Evolutionary conservation across 345 rosid genomes (phyloP), one percentile per base, ranked within the genome.

Genomic region (Citrus hindsii): DNA sequence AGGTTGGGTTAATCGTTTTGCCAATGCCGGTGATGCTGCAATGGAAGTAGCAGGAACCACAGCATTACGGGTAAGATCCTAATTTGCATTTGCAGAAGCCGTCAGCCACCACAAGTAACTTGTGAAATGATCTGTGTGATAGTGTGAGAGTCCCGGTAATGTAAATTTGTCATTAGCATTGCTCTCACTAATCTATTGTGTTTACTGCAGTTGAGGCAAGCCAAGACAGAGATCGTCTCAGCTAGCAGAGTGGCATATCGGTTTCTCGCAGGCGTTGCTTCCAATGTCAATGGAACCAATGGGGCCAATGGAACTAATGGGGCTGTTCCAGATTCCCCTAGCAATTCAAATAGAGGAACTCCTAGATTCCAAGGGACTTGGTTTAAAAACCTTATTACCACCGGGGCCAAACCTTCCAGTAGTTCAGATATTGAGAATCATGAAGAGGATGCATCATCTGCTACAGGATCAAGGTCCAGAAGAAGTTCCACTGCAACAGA

Each of bases 1-100:
- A 97, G 99, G 94, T 84, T 97, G 99, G 99, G 95, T 94, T 51
- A 94, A 97, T 88, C 96, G 98, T 25, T 97, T 94, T 92, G 98
- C 99, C 19, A 82, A 92, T 82, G 98, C 98, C 76, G 99, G 98
- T 9, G 96, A 94, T 79, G 83, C 97, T 73, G 98, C 98, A 40
- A 76, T 90, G 78, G 98, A 92, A 85, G 94, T 94, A 58, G 98
- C 98, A 18, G 98, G 87, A 87, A 91, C 74, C 82, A 90, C 98
- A 66, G 96, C 98, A 27, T n/a, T 88, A 77, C 85, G 91, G 89
- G 99, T 97, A 71, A 86, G 90, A 37, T 77, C 30, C 38, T 58
- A 27, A 65, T 62, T 5, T 58, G 53, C 37, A 9, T 64, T 72
- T 55, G 14, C 77, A 12, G 18, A 46, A 46, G 56, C 28, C 62